Base-by-base conservation (phyloP, 169 alveolate species). In the Cytauxzoon felis region DNA sequence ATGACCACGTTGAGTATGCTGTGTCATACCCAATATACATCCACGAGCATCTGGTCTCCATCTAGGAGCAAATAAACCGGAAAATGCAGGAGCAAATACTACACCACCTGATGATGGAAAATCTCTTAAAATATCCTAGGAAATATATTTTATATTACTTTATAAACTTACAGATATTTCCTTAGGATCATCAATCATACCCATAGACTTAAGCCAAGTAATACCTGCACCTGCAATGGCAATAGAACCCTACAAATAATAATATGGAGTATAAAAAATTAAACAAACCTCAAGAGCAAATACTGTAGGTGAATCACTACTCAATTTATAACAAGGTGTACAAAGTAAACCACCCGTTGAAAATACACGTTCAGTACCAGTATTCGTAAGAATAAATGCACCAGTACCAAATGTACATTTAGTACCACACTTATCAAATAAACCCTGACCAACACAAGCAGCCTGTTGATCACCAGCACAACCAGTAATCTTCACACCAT, bases 341-440 rank as follows among this genome's bases (percentile, higher is more conserved):
- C 97, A 92, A 24, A 93, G 65, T 26, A 95, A 79, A 0, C 97
- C 96, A 29, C 91, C 81, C 1, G 88, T 80, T 13, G 96, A 88
- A 23, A 66, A 68, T 23, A 84, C 87, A 18, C 87, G 81, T 32
- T 82, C 73, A n/a, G 87, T 41, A 5, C 97, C 97, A n/a, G 95
- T 92, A 45, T 93, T 93, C 7, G 78, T 86, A 41, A 95, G 67
- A 38, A 95, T 82, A 61, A 95, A 95, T 23, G 92, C 93, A n/a
- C 98, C 98, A 33, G 96, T 93, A n/a, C 98, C 98, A 57, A 88
- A 88, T 0, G 98, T 95, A 61, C 90, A 89, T 64, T 95, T 95
- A 0, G 92, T 91, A 51, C 91, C 92, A 6, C 93, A 93, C 48
- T 61, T 78, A 30, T 87, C 84, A n/a, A 88, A 72, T 6, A 87